These are phyloP conservation scores for Amauroascus niger DNA, from an alignment of 2,329 filamentous ascomycete species.

Conservation along the genomic window DNA sequence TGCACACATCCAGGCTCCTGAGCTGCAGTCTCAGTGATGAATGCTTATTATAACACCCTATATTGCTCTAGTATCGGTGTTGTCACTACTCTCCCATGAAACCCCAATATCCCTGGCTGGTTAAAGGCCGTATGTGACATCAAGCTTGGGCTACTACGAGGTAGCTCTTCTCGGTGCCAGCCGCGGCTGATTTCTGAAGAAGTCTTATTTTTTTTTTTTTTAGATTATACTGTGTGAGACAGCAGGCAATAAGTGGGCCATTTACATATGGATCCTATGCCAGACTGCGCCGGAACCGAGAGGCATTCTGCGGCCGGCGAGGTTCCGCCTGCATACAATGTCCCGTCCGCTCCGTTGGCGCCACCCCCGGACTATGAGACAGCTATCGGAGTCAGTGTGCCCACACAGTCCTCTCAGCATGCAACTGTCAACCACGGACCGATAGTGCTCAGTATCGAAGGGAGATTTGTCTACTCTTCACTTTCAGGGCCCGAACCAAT, in stretches of 20 bases:
- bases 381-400: neutral
- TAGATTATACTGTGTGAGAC: neutral
- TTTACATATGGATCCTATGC: constrained; percentile 1
- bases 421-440: constrained; percentile 1
- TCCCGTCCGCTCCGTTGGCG: neutral
- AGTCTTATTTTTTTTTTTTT: neutral
- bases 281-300: neutral
- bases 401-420: neutral
- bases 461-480: constrained; percentile 15
- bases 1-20: too few species aligned
- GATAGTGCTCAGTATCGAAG: constrained; percentile 14
- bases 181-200: neutral
- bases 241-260: neutral
- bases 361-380: constrained; percentile 15
- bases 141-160: neutral
- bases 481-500: constrained; percentile 10
- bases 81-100: too few species aligned
- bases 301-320: neutral
- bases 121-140: neutral
- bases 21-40: too few species aligned
- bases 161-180: neutral
- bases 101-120: too few species aligned
- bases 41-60: too few species aligned
- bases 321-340: neutral
- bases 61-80: too few species aligned